These are phyloP conservation scores for Puccinia hordei DNA, from an alignment of 1,284 basidiomycete species.

Conservation along the genomic window DNA sequence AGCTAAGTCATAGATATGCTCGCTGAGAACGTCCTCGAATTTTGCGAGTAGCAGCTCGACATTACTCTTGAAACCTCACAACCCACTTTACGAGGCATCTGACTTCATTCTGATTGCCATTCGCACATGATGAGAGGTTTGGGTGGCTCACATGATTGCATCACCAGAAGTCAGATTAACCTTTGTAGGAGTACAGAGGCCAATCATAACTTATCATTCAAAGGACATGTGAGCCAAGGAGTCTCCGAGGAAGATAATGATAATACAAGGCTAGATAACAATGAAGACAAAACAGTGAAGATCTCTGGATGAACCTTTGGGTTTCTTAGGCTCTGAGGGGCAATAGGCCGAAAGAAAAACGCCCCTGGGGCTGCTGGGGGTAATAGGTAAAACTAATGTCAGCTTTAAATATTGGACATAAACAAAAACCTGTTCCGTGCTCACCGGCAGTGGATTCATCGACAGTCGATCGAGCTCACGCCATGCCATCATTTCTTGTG, in stretches of 20 bases:
- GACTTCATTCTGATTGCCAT: too few species aligned
- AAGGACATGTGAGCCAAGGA: not conserved
- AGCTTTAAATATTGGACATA: not conserved
- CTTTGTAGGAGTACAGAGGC: not conserved
- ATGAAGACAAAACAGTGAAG: not conserved
- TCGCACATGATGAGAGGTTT: too few species aligned
- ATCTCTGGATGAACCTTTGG: not conserved
- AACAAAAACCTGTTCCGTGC: not conserved
- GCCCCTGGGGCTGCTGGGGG: not conserved
- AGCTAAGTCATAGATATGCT: too few species aligned
- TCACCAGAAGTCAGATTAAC: too few species aligned
- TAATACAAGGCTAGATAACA: not conserved
- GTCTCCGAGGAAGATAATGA: not conserved
- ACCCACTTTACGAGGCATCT: too few species aligned
- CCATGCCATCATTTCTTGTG: not conserved
- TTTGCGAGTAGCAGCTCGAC: too few species aligned
- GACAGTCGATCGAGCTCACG: not conserved
- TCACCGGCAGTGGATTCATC: not conserved
- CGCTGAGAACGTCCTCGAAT: too few species aligned
- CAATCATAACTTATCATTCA: not conserved
- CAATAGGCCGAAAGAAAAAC: not conserved
- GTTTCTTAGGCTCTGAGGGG: not conserved
- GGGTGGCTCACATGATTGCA: too few species aligned
- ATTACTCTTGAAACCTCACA: too few species aligned
- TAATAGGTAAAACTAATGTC: not conserved